phyloP scores from a whole-genome alignment of 176 grass and related monocot species.

The Triticum urartu region DNA sequence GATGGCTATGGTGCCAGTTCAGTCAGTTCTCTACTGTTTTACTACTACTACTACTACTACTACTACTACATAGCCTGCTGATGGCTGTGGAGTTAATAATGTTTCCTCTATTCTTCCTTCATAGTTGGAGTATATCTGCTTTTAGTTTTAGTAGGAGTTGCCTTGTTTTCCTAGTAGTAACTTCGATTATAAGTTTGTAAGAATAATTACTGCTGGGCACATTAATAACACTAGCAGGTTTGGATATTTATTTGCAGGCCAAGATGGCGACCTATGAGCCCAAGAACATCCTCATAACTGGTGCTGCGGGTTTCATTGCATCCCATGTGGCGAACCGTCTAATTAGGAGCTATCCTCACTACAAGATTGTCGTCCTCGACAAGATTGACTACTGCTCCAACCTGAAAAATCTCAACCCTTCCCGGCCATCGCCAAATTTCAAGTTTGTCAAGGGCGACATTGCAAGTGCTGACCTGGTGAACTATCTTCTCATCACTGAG shows the following conservation, averaged over 20 bases:
- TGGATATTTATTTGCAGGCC: not conserved
- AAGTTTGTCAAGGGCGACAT: not conserved
- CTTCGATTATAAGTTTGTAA: not conserved
- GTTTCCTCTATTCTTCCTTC: not conserved
- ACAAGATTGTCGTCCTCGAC: not conserved
- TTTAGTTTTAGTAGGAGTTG: not conserved
- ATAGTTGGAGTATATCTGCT: not conserved
- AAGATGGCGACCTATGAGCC: not conserved
- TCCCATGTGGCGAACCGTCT: not conserved
- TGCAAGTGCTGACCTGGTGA: not conserved
- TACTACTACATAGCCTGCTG: not conserved
- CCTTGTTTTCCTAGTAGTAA: not conserved
- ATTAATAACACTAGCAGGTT: constrained; percentile 8
- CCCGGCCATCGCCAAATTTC: not conserved
- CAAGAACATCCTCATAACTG: not conserved
- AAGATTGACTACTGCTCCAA: not conserved
- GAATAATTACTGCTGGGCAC: not conserved
- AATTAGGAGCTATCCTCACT: not conserved
- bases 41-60: no score
- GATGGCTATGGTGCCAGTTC: not conserved
- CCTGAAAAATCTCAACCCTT: not conserved
- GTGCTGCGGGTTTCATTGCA: not conserved
- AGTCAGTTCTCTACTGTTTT: not conserved
- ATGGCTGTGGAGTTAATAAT: not conserved
- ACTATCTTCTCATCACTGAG: not conserved